Evolutionary conservation across 345 rosid genomes (phyloP), one percentile per base, ranked within the genome.

Genomic region (Gossypium stocksii): DNA sequence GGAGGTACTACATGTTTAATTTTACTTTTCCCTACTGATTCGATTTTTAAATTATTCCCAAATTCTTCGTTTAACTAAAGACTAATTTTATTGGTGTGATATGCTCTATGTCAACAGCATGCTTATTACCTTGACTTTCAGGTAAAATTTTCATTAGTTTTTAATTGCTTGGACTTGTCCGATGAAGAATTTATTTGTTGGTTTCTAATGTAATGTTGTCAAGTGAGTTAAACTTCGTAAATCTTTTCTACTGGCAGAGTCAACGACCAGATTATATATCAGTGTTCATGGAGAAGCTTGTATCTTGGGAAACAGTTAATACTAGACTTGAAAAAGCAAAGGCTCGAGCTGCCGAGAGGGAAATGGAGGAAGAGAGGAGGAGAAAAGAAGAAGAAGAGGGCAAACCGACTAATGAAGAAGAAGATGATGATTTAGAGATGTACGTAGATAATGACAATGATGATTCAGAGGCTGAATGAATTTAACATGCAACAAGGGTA

Each of bases 101-200:
- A 64, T 72, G 38, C 45, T 70, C 66, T 77, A 62, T 79, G 66
- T 77, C 69, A 62, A 86, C 93, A 94, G 97, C 98, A 91, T 51
- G 98, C 97, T 54, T 94, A 91, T 89, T 91, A 89, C 90, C 89
- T 93, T 29, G 99, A 95, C 80, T 95, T 81, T 71, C 90, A 95
- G 99, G 99, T 89, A 80, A 46, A 70, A 72, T 27, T 67, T 56
- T 58, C 38, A 15, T 15, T 17, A 53, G 45, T 66, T 34, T 34
- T 8, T 49, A 17, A 23, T 66, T 53, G 48, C 57, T 77, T 63
- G 69, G 34, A 63, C 52, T 25, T 66, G 17, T 52, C 7, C 60
- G 57, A 22, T 51, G 8, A 19, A 13, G 71, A 46, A n/a, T 0
- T 34, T 63, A 25, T 59, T 25, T 59, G 67, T 3, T 27, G 19